Evolutionary conservation across 108 stramenopile species (phyloP), one percentile per base, ranked within the genome.

Genomic region (Pseudonitzschia multistriata): DNA sequence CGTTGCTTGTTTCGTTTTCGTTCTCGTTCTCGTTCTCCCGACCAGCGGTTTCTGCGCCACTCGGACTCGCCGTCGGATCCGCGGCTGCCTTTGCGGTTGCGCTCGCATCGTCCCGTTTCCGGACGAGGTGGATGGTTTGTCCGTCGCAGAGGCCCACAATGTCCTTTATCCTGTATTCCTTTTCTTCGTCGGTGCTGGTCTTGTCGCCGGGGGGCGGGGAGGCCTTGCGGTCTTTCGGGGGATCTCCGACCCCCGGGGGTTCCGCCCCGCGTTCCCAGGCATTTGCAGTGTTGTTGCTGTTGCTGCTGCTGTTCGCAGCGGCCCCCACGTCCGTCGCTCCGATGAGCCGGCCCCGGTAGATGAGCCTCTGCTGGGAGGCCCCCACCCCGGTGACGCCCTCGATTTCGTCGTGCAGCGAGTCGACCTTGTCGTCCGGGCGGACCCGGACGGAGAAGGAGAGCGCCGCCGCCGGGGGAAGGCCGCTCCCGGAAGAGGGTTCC

Each of bases 71-170:
- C n/a, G n/a, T n/a, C 8, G 5, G 11, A 45, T 13, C 42, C 1
- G 37, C 37, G 37, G 8, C 42, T 13, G 5, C 42, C 17, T 45
- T 17, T 10, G 13, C 42, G 15, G 55, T 31, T 1, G 29, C 27
- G 21, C 17, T 33, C 45, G 1, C 24, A 22, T 57, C 34, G 1
- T 71, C 74, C 22, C 81, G 77, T 36, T 83, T 81, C 24, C 85
- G 87, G 6, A 95, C 90, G 42, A 92, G 70, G 78, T 95, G 94
- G 63, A 95, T 91, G 0, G 94, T 93, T 19, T 95, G 91, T 63
- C 89, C 86, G 76, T 93, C 90, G 13, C 65, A 71, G 34, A 95
- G 59, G 13, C 94, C 94, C 19, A 48, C 77, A 62, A 95, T 89
- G 66, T 93, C 91, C 36, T 83, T 68, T 31, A 95, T 79, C 66